phyloP scores from a whole-genome alignment of 2,329 filamentous ascomycete species.

The Ceratocystiopsis sp. region DNA sequence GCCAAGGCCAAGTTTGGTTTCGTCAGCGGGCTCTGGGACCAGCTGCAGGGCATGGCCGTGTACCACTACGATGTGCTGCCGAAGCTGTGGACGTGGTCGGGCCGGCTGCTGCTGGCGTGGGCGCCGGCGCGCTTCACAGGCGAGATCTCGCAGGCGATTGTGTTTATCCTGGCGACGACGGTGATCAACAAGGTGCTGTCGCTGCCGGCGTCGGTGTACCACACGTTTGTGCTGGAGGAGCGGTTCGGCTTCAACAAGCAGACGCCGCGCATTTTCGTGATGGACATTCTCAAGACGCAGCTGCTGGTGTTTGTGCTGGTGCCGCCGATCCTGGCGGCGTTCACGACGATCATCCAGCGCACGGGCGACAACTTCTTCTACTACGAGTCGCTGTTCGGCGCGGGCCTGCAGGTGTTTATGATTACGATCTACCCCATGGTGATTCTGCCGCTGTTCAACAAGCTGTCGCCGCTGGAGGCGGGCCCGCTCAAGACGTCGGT shows the following conservation, averaged over 20 bases:
- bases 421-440: conserved; percentile 92
- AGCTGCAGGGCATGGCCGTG: conserved; percentile 75
- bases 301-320: conserved; percentile 63
- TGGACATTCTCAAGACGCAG: conserved; percentile 83
- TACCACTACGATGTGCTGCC: conserved; percentile 85
- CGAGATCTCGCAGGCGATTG: conserved; percentile 83
- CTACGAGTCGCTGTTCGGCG: conserved; percentile 88
- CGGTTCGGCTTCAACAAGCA: conserved; percentile 99
- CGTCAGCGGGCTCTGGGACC: conserved; percentile 63
- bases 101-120: conserved; percentile 54
- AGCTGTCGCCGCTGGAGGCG: conserved; percentile 78
- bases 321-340: conserved; percentile 76
- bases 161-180: conserved; percentile 81
- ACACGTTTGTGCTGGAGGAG: conserved; percentile 91
- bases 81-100: conserved; percentile 73
- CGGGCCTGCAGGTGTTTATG: conserved; percentile 79
- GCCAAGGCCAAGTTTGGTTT: conserved; percentile 87
- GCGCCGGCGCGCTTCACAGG: conserved; percentile 66
- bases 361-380: conserved; percentile 94
- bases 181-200: conserved; percentile 64
- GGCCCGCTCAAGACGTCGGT: conserved; percentile 78
- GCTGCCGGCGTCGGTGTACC: conserved; percentile 72
- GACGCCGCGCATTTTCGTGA: conserved; percentile 73
- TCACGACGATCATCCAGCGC: conserved; percentile 85
- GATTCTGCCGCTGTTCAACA: conserved; percentile 95